Evolutionary conservation across 179 eudicot genomes (phyloP).

Genomic region (Spergularia azorica): DNA sequence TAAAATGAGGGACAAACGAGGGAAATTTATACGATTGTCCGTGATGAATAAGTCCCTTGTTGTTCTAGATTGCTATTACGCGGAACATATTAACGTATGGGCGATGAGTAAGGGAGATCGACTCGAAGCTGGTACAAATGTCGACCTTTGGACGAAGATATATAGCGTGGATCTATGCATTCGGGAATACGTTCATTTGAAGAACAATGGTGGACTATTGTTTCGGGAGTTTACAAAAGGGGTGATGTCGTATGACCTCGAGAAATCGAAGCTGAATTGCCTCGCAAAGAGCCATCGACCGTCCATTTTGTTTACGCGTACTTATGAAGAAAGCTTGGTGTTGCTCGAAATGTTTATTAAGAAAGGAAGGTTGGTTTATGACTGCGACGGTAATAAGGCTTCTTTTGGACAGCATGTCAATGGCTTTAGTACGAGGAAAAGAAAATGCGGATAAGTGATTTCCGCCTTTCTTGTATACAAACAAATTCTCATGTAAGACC

Average conservation of each 20-base stretch:
- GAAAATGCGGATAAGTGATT: no score
- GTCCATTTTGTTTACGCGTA: background rate
- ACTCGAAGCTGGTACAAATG: background rate
- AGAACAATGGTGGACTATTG: background rate
- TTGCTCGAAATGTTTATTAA: background rate
- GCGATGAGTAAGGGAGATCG: background rate
- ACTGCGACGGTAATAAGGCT: background rate
- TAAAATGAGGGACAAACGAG: background rate
- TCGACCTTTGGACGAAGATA: background rate
- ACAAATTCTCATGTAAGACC: no score
- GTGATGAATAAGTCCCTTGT: background rate
- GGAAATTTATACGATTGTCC: background rate
- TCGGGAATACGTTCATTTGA: background rate
- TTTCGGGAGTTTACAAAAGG: background rate
- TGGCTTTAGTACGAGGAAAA: no score
- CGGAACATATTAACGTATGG: background rate
- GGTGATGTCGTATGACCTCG: constrained; percentile 7
- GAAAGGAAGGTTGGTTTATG: background rate
- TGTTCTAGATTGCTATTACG: background rate
- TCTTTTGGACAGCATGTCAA: background rate
- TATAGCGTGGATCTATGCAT: background rate
- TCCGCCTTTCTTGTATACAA: no score
- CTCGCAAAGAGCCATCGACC: background rate
- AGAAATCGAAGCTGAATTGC: background rate
- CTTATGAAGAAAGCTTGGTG: background rate